These are phyloP conservation scores for Brassica nigra DNA, from an alignment of 345 rosid genomes.

Conservation along the genomic window DNA sequence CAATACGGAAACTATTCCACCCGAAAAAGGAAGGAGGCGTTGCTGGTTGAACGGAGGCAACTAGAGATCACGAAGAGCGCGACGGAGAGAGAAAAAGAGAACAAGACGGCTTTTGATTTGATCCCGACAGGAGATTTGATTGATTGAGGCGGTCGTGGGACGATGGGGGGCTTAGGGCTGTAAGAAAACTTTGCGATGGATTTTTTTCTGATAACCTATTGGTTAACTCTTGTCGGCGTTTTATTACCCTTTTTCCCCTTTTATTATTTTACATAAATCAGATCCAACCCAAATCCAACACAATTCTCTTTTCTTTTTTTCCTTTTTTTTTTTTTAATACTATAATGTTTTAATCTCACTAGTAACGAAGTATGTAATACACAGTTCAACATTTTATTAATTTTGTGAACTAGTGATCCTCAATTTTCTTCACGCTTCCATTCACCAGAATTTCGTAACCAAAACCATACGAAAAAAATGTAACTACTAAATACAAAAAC, in stretches of 20 bases:
- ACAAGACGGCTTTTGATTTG: not conserved
- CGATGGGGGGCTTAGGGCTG: slow-evolving; percentile 26
- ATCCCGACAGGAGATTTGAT: not conserved
- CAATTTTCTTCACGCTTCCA: not conserved
- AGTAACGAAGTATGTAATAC: not conserved
- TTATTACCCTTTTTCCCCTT: not conserved
- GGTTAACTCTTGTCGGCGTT: slow-evolving; percentile 37
- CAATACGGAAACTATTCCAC: not conserved
- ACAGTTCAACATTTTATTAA: not conserved
- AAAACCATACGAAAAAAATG: not conserved
- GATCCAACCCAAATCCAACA: slow-evolving; percentile 15
- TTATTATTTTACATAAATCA: not conserved
- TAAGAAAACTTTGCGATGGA: not conserved
- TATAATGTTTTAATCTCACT: not conserved
- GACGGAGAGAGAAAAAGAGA: not conserved
- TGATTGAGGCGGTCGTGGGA: slow-evolving; percentile 31
- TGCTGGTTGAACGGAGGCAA: too few species aligned
- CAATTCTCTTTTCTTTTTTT: not conserved
- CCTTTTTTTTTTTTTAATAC: not conserved
- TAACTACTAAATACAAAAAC: not conserved
- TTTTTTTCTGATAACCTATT: slow-evolving; percentile 14
- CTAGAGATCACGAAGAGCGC: slow-evolving; percentile 10
- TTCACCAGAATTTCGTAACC: not conserved
- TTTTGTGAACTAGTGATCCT: not conserved
- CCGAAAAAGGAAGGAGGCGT: too few species aligned